Base-by-base conservation (phyloP, 1,284 basidiomycete genomes). In the Rhodotorula sp. region DNA sequence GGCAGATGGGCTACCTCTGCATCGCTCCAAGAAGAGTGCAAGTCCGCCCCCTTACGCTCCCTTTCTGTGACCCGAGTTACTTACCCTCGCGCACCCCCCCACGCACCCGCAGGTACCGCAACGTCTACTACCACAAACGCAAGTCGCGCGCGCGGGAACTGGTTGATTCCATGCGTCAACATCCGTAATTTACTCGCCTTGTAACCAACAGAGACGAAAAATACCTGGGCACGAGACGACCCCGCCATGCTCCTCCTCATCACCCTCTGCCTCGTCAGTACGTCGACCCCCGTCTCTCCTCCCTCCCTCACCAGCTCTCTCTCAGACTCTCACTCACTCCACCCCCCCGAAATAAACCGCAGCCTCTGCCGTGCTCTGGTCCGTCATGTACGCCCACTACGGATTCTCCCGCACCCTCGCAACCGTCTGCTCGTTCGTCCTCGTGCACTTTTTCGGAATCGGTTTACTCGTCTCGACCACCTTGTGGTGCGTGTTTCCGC, bases 201-300 rank as follows among this genome's bases (percentile, higher is more conserved):
- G 28, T 28, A 28, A 28, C 28, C 28, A 28, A 28, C 28, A 91
- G 92, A 97, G 84, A 97, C 94, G n/a, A 97, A 97, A 85, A 97
- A 97, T 80, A 92, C 91, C 8, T 97, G 94, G 93, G 92, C 93
- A 34, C 85, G 94, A 80, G 94, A 97, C 81, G 93, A 97, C 80
- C 94, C 94, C 26, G 93, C 94, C 19, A 93, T 95, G 77, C 84
- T 95, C 50, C 85, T 95, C 58, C 85, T 97, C 62, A 88, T 95
- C 65, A 86, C 87, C 47, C 90, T 86, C 55, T 91, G 89, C 80
- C 85, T 94, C 21, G 84, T 84, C 70, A 86, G 92, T 93, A 71
- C 52, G 67, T 49, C 34, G 21, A 21, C 5, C 56, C n/a, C 43
- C 18, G 6, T 31, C 34, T 34, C 34, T 34, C 34, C 34, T 34